These are phyloP conservation scores for Penicillium occitanis DNA, from an alignment of 2,329 filamentous ascomycete genomes.

Conservation along the genomic window DNA sequence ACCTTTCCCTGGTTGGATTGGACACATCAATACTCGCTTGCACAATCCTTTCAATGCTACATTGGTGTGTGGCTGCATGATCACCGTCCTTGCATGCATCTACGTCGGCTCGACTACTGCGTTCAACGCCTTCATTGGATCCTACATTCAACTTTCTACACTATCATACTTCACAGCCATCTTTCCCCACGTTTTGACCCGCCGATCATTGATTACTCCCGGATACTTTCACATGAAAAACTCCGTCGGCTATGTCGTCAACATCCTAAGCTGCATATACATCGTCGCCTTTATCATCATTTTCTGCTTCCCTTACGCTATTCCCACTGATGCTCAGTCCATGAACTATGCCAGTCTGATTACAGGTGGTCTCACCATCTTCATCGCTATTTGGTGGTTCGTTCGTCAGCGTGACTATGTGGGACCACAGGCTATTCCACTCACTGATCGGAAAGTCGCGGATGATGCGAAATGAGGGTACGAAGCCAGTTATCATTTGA, in stretches of 20 bases:
- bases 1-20: conserved; percentile 55
- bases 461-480: conserved; percentile 32
- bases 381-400: conserved; percentile 51
- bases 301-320: conserved; percentile 58
- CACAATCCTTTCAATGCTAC: conserved; percentile 62
- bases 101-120: conserved; percentile 56
- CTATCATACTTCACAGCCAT: conserved; percentile 57
- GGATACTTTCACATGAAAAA: conserved; percentile 57
- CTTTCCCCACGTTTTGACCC: conserved; percentile 52
- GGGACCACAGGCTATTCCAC: conserved; percentile 38
- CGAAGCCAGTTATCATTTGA: background rate
- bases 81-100: conserved; percentile 57
- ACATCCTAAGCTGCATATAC: conserved; percentile 52
- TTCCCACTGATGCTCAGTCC: conserved; percentile 46
- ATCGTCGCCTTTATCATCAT: conserved; percentile 59
- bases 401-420: conserved; percentile 35
- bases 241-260: conserved; percentile 51
- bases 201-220: conserved; percentile 52
- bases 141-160: conserved; percentile 58
- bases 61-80: conserved; percentile 53
- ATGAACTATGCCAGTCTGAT: conserved; percentile 59
- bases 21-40: conserved; percentile 54
- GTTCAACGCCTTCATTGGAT: conserved; percentile 59
- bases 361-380: conserved; percentile 53
- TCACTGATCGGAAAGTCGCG: conserved; percentile 35